phyloP scores from a whole-genome alignment of 768 basidiomycete genomes.

The Amanita subjunquillea region DNA sequence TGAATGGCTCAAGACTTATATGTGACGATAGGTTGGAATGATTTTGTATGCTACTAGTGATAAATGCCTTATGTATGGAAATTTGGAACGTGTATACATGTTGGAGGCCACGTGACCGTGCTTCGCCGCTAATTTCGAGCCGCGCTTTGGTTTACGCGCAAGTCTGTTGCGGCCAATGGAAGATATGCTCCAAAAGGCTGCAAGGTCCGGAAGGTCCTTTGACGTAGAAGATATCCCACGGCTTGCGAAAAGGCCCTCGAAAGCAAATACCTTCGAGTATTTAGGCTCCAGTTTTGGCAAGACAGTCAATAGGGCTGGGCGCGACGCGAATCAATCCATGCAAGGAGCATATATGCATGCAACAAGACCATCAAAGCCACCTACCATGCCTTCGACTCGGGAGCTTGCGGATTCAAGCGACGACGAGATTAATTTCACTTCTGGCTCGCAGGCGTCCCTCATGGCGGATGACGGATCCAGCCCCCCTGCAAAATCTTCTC shows the following conservation, averaged over 20 bases:
- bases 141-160: not conserved
- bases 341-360: not conserved
- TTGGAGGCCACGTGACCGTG: not conserved
- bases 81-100: too few relatives aligned
- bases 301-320: not conserved
- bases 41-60: not conserved
- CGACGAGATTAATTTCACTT: slow-evolving; percentile 1
- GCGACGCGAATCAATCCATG: not conserved
- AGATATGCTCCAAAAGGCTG: not conserved
- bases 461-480: not conserved
- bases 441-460: not conserved
- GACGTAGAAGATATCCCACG: not conserved
- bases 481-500: not conserved
- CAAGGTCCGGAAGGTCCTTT: not conserved
- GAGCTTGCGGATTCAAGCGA: slow-evolving; percentile 1
- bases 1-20: slow-evolving; percentile 30
- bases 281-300: slow-evolving; percentile 11
- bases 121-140: not conserved
- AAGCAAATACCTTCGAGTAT: slow-evolving; percentile 8
- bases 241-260: not conserved
- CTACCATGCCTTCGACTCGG: not conserved
- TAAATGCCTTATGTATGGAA: too few relatives aligned
- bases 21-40: not conserved
- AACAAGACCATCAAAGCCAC: not conserved
- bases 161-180: not conserved